Evolutionary conservation across 2,329 filamentous ascomycete genomes (phyloP), one percentile per base, ranked within the genome.

Genomic region (Metarhizium rileyi): DNA sequence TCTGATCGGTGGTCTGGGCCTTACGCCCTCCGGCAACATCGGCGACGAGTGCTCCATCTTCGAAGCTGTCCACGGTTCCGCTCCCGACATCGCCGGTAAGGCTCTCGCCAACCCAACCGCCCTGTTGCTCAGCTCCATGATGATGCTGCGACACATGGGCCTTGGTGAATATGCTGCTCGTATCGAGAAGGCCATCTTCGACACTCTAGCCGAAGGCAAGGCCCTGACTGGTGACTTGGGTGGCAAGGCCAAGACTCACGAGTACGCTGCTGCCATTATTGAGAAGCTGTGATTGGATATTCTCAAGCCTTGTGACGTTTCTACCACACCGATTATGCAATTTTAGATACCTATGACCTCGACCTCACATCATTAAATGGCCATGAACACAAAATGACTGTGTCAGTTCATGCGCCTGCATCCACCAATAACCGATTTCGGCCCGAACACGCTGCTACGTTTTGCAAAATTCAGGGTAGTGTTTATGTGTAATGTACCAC

Each of bases 61-160:
- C 77, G 93, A 98, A 78, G 93, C 93, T 63, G 93, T 98, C 63
- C 93, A 98, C 78, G 91, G 91, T 62, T 95, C 90, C 58, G 91
- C 91, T 53, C 91, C 91, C 53, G 91, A 97, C 71, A 97, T 97
- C 68, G 90, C 89, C 57, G 91, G 91, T 71, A 90, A 96, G 82
- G 86, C 81, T 59, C 85, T 97, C 60, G 93, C 93, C 65, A 98
- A 98, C 81, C 93, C 93, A 55, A 97, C 93, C 54, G 93, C 93
- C 52, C 83, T 98, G 61, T 83, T 98, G 57, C 86, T 97, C 65
- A 88, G 82, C 71, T 94, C 87, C 70, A 93, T 97, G 76, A 97
- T 98, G 93, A 97, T 98, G 93, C 75, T 98, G 79, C 85, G 93
- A 72, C 93, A 98, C 76, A 97, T 98, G 91, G 84, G 87, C 64